These are phyloP conservation scores for Magnolia sinica DNA, from an alignment of 164 flowering plant genomes.

Conservation along the genomic window DNA sequence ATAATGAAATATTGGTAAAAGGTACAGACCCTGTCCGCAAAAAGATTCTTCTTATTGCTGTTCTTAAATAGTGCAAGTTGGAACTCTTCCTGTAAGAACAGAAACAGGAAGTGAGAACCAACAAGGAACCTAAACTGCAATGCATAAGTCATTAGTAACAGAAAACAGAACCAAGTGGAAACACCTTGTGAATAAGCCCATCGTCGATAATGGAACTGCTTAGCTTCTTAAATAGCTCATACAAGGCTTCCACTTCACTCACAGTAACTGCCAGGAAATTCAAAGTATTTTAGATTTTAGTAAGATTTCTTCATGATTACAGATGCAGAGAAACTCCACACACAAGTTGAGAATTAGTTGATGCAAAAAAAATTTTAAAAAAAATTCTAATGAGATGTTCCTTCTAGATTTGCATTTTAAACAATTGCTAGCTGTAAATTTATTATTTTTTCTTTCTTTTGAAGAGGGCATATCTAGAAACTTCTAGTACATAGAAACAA, in stretches of 20 bases:
- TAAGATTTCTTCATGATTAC: background rate
- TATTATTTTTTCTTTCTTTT: no score
- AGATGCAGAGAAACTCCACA: background rate
- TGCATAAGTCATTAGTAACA: background rate
- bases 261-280: constrained; percentile 53
- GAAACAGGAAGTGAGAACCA: background rate
- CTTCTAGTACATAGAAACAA: no score
- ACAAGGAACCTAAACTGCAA: background rate
- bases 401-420: no score
- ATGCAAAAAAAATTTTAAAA: no score
- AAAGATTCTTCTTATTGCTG: constrained; percentile 53
- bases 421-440: no score
- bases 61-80: constrained; percentile 65
- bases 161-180: background rate
- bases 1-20: background rate
- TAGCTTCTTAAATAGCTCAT: constrained; percentile 66
- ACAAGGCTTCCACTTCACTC: constrained; percentile 81
- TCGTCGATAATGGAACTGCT: constrained; percentile 74
- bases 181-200: constrained; percentile 79
- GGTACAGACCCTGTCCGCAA: constrained; percentile 52
- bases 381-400: no score
- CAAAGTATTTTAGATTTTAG: background rate
- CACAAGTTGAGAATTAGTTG: background rate
- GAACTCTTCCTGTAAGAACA: constrained; percentile 69
- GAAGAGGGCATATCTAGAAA: no score